Percentiles rank a stretch among this genome's conserved stretches.
phyloP scores from a whole-genome alignment of 2,329 filamentous ascomycete genomes.

The Apiospora aurea region DNA sequence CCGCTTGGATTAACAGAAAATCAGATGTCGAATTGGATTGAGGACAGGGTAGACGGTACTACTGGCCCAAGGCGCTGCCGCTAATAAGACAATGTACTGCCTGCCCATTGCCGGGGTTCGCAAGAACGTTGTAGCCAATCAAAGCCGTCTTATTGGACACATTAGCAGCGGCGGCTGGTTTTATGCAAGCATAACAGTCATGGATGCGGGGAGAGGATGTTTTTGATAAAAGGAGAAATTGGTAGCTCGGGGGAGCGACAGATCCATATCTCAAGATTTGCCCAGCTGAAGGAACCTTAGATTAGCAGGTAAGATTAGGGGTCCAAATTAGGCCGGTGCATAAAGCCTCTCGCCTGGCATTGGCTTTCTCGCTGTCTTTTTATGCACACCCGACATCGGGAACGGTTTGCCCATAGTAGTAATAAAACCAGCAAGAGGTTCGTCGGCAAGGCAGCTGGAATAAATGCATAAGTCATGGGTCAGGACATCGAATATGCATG shows the following conservation, averaged over 20 bases:
- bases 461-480: not conserved
- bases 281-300: not conserved
- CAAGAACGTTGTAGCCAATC: not conserved
- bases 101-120: not conserved
- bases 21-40: slow-evolving; percentile 23
- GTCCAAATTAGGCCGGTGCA: slow-evolving; percentile 1
- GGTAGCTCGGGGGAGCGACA: not conserved
- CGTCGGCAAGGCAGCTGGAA: not conserved
- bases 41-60: not conserved
- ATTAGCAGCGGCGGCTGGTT: not conserved
- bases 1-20: slow-evolving; percentile 18
- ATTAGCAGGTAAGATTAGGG: slow-evolving; percentile 3
- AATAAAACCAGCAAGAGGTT: slow-evolving; percentile 4
- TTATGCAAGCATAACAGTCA: not conserved
- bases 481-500: not conserved
- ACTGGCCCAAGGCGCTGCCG: not conserved
- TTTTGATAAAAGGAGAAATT: slow-evolving; percentile 16
- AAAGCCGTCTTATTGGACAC: slow-evolving; percentile 11
- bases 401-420: not conserved
- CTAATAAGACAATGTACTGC: not conserved
- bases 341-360: not conserved
- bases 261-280: slow-evolving; percentile 19
- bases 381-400: slow-evolving; percentile 11
- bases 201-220: slow-evolving; percentile 3
- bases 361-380: not conserved